Evolutionary conservation across 176 grass and related monocot species (phyloP).

Genomic region (Echinochloa phyllopogon): DNA sequence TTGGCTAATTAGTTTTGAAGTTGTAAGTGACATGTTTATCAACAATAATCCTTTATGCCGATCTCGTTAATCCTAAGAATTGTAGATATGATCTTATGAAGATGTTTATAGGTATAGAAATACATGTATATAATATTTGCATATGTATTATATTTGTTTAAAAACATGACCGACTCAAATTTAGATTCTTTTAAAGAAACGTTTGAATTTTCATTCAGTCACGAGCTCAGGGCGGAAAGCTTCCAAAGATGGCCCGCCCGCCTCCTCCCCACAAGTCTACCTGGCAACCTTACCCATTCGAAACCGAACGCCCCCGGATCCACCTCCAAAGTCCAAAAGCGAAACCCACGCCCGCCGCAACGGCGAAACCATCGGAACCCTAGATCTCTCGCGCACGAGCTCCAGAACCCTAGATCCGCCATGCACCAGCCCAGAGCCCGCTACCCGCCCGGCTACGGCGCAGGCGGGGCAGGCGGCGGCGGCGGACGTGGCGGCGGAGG

Average conservation of each 20-base stretch:
- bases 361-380: slow-evolving; percentile 43
- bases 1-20: too few species aligned
- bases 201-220: background rate
- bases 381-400: slow-evolving; percentile 45
- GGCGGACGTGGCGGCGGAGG: slow-evolving; percentile 33
- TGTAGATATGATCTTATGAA: too few species aligned
- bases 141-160: too few species aligned
- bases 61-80: too few species aligned
- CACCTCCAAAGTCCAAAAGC: slow-evolving; percentile 36
- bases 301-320: slow-evolving; percentile 33
- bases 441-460: slow-evolving; percentile 49
- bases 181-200: background rate
- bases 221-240: background rate
- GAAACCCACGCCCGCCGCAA: slow-evolving; percentile 17
- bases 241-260: background rate
- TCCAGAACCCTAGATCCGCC: slow-evolving; percentile 52
- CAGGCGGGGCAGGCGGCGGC: slow-evolving; percentile 13
- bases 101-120: too few species aligned
- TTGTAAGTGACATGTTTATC: too few species aligned
- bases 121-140: too few species aligned
- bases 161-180: too few species aligned
- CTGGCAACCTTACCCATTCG: background rate
- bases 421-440: slow-evolving; percentile 54
- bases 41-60: too few species aligned
- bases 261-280: background rate